A percentile compares a stretch with the other conserved stretches of the same genome.
Evolutionary conservation across 306 rosid species (phyloP).

Genomic region (Quercus glauca): DNA sequence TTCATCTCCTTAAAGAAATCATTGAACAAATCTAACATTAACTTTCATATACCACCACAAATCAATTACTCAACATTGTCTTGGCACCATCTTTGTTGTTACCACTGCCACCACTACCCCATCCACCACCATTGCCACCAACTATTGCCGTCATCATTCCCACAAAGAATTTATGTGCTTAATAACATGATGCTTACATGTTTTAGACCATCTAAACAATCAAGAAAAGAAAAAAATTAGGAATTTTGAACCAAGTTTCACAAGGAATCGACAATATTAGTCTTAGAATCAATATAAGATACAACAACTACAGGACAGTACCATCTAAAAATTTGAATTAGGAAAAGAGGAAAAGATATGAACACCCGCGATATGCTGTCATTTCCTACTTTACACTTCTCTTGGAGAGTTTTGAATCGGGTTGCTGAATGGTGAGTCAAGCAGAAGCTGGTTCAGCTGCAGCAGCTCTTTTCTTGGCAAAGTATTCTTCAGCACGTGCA

Average conservation of each 20-base stretch:
- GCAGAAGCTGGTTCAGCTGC: constrained; percentile 41
- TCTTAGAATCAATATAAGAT: neutral
- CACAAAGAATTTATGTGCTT: too few species aligned
- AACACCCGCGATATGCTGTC: constrained; percentile 18
- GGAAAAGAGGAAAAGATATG: constrained; percentile 14
- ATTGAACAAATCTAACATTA: too few species aligned
- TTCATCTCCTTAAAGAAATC: too few species aligned
- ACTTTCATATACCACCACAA: too few species aligned
- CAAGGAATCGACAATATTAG: neutral
- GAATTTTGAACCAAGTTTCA: neutral
- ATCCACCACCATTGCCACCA: too few species aligned
- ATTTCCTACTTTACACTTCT: constrained; percentile 18
- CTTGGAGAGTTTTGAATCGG: constrained; percentile 8
- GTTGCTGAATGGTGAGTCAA: constrained; percentile 12
- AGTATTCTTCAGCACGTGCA: constrained; percentile 95
- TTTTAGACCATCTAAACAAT: neutral
- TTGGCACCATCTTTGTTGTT: too few species aligned
- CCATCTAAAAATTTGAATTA: neutral
- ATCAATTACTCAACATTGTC: too few species aligned
- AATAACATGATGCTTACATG: too few species aligned
- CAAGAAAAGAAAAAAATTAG: neutral
- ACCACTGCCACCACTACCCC: too few species aligned
- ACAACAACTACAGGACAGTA: neutral
- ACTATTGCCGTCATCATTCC: too few species aligned
- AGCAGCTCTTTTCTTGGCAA: constrained; percentile 76